Evolutionary conservation across 805 yeast genomes (phyloP).

Genomic region (Teunomyces pallodes): DNA sequence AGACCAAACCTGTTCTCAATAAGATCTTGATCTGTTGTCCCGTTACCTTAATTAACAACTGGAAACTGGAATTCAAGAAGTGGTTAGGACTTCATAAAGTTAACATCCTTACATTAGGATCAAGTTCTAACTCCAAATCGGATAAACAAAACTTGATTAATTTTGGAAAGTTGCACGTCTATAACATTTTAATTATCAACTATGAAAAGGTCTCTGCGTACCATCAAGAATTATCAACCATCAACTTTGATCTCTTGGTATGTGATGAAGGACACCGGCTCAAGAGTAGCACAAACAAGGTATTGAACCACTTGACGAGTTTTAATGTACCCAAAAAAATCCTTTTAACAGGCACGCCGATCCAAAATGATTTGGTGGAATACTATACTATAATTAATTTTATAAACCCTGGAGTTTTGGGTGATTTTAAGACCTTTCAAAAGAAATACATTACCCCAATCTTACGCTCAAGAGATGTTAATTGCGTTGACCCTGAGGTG

Average conservation of each 20-base stretch:
- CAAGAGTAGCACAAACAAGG: conserved; percentile 71
- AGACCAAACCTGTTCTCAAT: conserved; percentile 37
- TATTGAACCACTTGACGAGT: conserved; percentile 57
- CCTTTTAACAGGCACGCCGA: conserved; percentile 84
- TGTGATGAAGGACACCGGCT: conserved; percentile 97
- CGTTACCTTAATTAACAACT: conserved; percentile 80
- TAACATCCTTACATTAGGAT: conserved; percentile 61
- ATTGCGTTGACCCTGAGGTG: conserved; percentile 49
- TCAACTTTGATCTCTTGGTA: conserved; percentile 63
- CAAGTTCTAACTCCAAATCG: conserved; percentile 46
- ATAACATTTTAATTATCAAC: conserved; percentile 81
- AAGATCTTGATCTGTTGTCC: conserved; percentile 86
- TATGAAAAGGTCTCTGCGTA: conserved; percentile 74
- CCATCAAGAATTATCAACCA: conserved; percentile 46
- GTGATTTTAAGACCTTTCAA: conserved; percentile 57
- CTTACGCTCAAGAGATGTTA: conserved; percentile 59
- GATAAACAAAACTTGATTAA: conserved; percentile 57
- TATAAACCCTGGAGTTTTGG: conserved; percentile 80
- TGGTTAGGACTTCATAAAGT: conserved; percentile 74
- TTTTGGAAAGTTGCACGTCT: conserved; percentile 66
- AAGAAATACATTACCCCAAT: conserved; percentile 69
- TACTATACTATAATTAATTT: conserved; percentile 80
- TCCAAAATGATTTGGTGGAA: conserved; percentile 87
- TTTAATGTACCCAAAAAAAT: conserved; percentile 57
- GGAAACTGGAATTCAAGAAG: conserved; percentile 85